Evolutionary conservation across 1,284 basidiomycete species (phyloP), one percentile per base, ranked within the genome.

Genomic region (Ustilago hordei): DNA sequence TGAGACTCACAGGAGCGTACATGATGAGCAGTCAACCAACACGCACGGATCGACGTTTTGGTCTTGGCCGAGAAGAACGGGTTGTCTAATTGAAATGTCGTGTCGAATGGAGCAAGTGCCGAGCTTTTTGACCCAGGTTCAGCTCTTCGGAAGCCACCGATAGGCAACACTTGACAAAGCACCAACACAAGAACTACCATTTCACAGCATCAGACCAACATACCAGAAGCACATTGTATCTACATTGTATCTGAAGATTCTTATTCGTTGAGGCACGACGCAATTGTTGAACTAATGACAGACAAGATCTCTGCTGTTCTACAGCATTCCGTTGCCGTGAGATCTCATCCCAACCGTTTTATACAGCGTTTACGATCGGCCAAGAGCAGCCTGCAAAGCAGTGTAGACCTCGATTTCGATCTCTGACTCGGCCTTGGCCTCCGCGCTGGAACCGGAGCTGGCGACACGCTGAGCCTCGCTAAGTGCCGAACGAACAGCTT

Each of bases 341-440:
- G 13, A 12, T 19, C 34, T 55, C 23, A 38, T 3, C 36, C 17
- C 15, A 32, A 28, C 28, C 28, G 38, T 47, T 28, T 28, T 32
- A 11, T 8, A 32, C 34, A 5, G 4, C 54, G 17, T 31, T 75
- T 81, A 80, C 41, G 80, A 75, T 59, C 79, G 79, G 57, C 73
- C 64, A 39, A 95, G 87, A 72, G 95, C 95, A 81, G 93, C 90
- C 87, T 98, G 95, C 78, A 99, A 89, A 58, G 94, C 91, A 89
- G 98, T 95, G 87, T 95, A 98, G 77, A 99, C 95, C 86, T 97
- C 95, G 57, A 93, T 93, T 88, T 98, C 96, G 87, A 98, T 92
- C 83, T 92, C 91, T 57, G 95, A 96, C 89, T 96, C 95, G 73
- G 92, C 89, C 90, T 96, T 99, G 88, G 95, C 94, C 84, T 92